phyloP scores from a whole-genome alignment of 2,329 filamentous ascomycete genomes.

The Fusarium fujikuroi region DNA sequence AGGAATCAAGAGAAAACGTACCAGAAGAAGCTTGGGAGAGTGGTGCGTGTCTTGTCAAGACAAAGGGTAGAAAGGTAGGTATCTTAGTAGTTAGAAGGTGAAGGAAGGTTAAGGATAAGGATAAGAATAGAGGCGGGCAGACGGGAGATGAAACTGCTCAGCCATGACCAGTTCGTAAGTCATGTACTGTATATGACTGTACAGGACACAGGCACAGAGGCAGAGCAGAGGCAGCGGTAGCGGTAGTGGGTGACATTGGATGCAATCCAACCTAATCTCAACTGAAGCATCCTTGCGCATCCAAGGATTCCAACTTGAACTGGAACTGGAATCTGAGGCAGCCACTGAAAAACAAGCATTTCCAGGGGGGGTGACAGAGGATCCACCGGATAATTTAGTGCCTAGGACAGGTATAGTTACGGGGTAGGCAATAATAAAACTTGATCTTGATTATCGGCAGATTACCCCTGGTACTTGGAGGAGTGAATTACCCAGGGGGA shows the following conservation, averaged over 20 bases:
- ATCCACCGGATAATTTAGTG: slow-evolving; percentile 4
- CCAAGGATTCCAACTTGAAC: slow-evolving; percentile 24
- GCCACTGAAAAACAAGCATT: slow-evolving; percentile 39
- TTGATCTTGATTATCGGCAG: slow-evolving; percentile 11
- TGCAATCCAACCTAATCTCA: slow-evolving; percentile 35
- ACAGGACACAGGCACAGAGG: background rate
- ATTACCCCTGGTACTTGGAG: slow-evolving; percentile 14
- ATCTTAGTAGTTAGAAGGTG: background rate
- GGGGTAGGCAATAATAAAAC: background rate
- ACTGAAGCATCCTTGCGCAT: slow-evolving; percentile 31
- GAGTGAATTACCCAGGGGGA: background rate
- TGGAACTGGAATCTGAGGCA: slow-evolving; percentile 20
- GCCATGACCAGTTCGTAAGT: slow-evolving; percentile 18
- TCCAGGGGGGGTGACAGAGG: slow-evolving; percentile 26
- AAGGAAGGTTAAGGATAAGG: slow-evolving; percentile 6
- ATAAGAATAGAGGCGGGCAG: slow-evolving; percentile 12
- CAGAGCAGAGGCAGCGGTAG: background rate
- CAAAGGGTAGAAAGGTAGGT: background rate
- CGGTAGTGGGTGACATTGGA: slow-evolving; percentile 26
- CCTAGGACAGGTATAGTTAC: background rate
- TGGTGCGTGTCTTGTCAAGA: background rate
- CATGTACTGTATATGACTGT: slow-evolving; percentile 4
- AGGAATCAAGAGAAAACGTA: slow-evolving; percentile 1
- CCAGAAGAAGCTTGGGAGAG: slow-evolving; percentile 4
- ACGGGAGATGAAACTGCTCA: slow-evolving; percentile 31